Evolutionary conservation across 768 basidiomycete genomes (phyloP).

Genomic region (Lactarius psammicola): DNA sequence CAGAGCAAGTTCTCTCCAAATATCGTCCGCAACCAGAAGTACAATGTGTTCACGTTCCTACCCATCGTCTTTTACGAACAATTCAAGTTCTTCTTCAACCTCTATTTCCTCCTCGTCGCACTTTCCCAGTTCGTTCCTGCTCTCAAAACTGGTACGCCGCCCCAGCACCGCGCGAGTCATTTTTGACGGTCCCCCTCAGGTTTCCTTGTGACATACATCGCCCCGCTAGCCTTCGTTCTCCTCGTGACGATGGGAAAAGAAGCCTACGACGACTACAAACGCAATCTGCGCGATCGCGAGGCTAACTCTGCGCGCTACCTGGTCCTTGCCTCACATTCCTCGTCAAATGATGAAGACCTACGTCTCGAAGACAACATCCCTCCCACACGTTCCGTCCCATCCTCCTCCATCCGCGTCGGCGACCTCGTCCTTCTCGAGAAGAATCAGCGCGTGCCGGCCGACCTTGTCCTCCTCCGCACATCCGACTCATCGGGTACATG

Average conservation of each 20-base stretch:
- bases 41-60: conserved; percentile 94
- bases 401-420: conserved; percentile 85
- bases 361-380: conserved; percentile 14
- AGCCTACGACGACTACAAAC: conserved; percentile 97
- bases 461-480: conserved; percentile 85
- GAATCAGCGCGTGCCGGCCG: conserved; percentile 95
- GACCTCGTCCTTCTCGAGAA: conserved; percentile 92
- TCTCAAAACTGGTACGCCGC: conserved; percentile 79
- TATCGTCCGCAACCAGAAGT: conserved; percentile 96
- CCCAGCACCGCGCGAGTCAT: background rate
- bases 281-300: conserved; percentile 86
- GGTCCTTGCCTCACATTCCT: conserved; percentile 62
- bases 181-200: conserved; percentile 46
- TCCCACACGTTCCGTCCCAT: conserved; percentile 70
- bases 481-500: conserved; percentile 90
- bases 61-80: conserved; percentile 98
- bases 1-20: conserved; percentile 79
- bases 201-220: conserved; percentile 93
- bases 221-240: conserved; percentile 93
- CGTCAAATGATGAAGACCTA: conserved; percentile 31
- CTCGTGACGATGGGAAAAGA: conserved; percentile 98
- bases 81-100: conserved; percentile 99
- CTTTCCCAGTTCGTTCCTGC: conserved; percentile 95
- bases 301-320: conserved; percentile 94
- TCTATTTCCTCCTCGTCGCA: conserved; percentile 96